Percentiles rank a stretch among this genome's conserved stretches.
Conservation (phyloP, 2,329 filamentous ascomycete genomes). For the Trichoderma breve region DNA sequence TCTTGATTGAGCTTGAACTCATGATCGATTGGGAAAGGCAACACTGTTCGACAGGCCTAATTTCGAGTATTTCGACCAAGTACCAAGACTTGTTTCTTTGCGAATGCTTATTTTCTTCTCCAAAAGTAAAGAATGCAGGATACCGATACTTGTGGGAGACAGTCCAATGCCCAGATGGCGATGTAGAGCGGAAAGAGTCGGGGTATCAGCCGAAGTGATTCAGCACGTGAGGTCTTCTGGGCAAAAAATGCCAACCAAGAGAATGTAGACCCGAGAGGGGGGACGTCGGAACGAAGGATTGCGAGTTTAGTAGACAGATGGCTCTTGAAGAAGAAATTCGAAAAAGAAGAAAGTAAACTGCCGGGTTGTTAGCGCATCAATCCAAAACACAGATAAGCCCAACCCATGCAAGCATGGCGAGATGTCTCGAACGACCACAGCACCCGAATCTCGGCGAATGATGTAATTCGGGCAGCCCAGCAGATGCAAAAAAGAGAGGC, state of each 20-base stretch:
- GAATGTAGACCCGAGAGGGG: not conserved
- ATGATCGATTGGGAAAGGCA: constrained; percentile 37
- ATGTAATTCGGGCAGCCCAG: constrained; percentile 1
- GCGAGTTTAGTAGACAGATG: not conserved
- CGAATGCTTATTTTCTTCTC: not conserved
- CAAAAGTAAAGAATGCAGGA: not conserved
- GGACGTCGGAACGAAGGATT: not conserved
- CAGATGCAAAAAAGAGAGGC: not conserved
- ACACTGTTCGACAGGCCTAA: not conserved
- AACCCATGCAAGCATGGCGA: not conserved
- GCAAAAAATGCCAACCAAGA: not conserved
- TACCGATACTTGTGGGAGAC: not conserved
- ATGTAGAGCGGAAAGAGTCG: not conserved
- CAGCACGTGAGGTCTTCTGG: constrained; percentile 12
- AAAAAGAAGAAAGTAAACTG: constrained; percentile 9
- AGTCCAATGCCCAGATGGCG: constrained; percentile 18
- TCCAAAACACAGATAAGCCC: not conserved
- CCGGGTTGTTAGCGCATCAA: not conserved
- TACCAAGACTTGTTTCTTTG: not conserved
- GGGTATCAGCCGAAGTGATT: not conserved
- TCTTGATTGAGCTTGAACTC: constrained; percentile 52
- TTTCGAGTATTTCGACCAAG: not conserved
- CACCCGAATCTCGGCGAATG: not conserved
- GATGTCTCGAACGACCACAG: constrained; percentile 2
- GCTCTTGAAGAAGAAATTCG: not conserved